phyloP scores from a whole-genome alignment of 1,284 basidiomycete species.

The Schizophyllum commune region DNA sequence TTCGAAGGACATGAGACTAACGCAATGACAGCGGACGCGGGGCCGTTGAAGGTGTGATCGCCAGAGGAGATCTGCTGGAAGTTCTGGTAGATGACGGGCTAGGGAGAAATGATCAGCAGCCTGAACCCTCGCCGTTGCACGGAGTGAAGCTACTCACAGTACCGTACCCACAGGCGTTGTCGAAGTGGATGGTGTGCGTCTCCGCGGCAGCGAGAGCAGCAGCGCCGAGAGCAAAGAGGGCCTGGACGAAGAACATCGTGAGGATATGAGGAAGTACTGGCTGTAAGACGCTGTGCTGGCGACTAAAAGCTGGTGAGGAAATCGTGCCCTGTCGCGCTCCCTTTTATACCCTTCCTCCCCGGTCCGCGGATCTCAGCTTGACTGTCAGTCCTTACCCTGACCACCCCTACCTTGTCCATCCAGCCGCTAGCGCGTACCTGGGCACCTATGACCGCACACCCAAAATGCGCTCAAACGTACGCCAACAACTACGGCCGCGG shows the following conservation, averaged over 20 bases:
- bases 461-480: no score
- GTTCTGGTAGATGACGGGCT: conserved; percentile 20
- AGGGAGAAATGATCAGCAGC: neutral
- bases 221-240: neutral
- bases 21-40: conserved; percentile 31
- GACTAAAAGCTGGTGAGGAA: neutral
- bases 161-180: conserved; percentile 18
- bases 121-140: neutral
- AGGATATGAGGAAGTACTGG: neutral
- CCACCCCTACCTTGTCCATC: no score
- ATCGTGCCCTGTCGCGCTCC: no score
- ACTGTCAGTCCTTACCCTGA: no score
- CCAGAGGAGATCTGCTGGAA: conserved; percentile 18
- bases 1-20: conserved; percentile 26
- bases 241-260: neutral
- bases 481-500: no score
- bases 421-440: no score
- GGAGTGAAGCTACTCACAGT: conserved; percentile 10
- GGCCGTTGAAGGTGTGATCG: conserved; percentile 26
- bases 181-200: conserved; percentile 4
- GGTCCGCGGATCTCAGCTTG: no score
- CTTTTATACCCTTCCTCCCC: no score
- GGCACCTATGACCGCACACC: no score
- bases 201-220: neutral
- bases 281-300: neutral